A percentile compares a stretch with the other conserved stretches of the same genome.
phyloP scores from a whole-genome alignment of 371 early-diverging fungal genomes.

The Blakeslea trispora region DNA sequence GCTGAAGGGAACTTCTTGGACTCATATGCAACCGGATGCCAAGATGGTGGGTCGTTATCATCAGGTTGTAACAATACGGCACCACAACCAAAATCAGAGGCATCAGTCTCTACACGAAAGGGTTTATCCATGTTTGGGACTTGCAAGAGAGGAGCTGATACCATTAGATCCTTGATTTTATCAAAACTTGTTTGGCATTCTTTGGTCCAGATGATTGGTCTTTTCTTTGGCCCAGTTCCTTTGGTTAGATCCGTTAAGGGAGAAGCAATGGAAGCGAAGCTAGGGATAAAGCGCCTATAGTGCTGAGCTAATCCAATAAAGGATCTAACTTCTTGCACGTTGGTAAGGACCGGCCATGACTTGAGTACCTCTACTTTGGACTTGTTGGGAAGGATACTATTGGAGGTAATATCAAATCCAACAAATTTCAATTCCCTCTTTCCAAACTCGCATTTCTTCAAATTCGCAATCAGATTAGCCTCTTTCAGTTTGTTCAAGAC shows the following conservation, averaged over 20 bases:
- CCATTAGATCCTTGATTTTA: conserved; percentile 15
- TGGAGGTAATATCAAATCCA: conserved; percentile 37
- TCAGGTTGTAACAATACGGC: conserved; percentile 37
- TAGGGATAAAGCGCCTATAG: conserved; percentile 36
- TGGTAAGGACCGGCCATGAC: conserved; percentile 39
- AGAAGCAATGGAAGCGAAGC: conserved; percentile 35
- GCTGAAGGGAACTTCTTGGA: conserved; percentile 31
- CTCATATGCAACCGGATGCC: conserved; percentile 37
- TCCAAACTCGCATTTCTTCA: conserved; percentile 56
- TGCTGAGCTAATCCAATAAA: conserved; percentile 38
- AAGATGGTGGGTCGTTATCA: conserved; percentile 6
- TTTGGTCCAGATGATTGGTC: conserved; percentile 20
- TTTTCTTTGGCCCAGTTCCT: conserved; percentile 24
- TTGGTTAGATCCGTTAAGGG: conserved; percentile 44
- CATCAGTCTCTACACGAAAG: conserved; percentile 38
- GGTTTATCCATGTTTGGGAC: conserved; percentile 28
- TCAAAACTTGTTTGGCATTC: conserved; percentile 31
- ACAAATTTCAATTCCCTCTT: conserved; percentile 40
- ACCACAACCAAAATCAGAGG: conserved; percentile 31
- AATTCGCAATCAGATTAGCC: conserved; percentile 36
- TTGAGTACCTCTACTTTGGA: conserved; percentile 34
- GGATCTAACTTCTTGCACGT: conserved; percentile 35
- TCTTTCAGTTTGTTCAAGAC: conserved; percentile 40
- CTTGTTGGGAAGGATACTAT: conserved; percentile 29
- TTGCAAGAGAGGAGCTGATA: conserved; percentile 21